Conservation (phyloP, 441 rosid species). For the Adansonia rubrostipa region DNA sequence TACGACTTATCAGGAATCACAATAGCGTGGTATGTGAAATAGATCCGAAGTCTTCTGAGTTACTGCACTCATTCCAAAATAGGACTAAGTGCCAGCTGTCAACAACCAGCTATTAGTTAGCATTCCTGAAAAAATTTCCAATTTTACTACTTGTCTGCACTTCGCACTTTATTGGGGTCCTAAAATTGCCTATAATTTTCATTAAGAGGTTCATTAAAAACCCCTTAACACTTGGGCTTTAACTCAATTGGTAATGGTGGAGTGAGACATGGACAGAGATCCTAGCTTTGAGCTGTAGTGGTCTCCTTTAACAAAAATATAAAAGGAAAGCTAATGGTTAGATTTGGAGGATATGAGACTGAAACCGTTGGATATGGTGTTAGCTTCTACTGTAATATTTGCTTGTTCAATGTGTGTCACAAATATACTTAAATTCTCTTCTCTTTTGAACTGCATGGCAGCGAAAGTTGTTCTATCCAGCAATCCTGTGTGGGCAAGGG, state of each 20-base stretch:
- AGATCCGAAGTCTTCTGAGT: neutral
- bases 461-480: slow-evolving; percentile 72
- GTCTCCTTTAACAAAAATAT: neutral
- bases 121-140: neutral
- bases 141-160: slow-evolving; percentile 2
- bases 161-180: neutral
- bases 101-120: neutral
- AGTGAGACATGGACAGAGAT: neutral
- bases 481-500: slow-evolving; percentile 46
- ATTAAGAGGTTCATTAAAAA: neutral
- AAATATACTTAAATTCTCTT: slow-evolving; percentile 11
- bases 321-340: neutral
- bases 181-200: neutral
- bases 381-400: neutral
- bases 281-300: slow-evolving; percentile 8
- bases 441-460: slow-evolving; percentile 44
- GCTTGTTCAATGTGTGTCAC: neutral
- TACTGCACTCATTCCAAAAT: neutral
- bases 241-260: neutral
- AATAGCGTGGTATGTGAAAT: slow-evolving; percentile 35
- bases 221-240: neutral
- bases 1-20: neutral
- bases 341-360: neutral
- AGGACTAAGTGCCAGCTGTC: slow-evolving; percentile 27
- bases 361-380: neutral